A percentile compares a stretch with the other conserved stretches of the same genome.
Conservation (phyloP, 176 grass and related monocot genomes). For the Raddia distichophylla region DNA sequence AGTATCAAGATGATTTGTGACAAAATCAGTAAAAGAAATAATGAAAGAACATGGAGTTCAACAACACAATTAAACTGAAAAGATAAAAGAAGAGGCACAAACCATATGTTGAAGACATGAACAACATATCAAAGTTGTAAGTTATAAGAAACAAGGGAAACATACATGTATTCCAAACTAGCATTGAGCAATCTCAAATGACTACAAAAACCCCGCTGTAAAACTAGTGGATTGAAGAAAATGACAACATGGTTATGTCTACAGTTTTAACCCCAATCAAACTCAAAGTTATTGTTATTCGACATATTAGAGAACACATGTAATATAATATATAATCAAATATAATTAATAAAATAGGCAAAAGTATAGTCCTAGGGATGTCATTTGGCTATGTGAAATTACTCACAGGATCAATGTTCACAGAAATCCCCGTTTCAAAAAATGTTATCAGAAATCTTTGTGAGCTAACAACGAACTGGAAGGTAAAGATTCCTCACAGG, state of each 20-base stretch:
- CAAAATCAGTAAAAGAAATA: neutral
- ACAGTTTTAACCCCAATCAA: neutral
- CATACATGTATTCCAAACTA: conserved; percentile 18
- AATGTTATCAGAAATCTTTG: no score
- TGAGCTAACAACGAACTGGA: no score
- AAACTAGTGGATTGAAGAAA: neutral
- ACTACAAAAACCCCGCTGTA: neutral
- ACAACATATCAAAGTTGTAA: neutral
- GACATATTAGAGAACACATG: neutral
- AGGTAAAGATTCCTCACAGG: no score
- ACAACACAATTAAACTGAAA: neutral
- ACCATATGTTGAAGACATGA: neutral
- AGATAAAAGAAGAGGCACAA: neutral
- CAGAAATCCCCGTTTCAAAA: no score
- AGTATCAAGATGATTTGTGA: neutral
- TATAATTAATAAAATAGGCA: neutral
- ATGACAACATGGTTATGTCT: neutral
- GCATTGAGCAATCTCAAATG: conserved; percentile 8
- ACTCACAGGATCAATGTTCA: neutral
- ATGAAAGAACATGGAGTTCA: neutral
- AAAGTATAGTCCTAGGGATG: neutral
- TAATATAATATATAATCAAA: neutral
- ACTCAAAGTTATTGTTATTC: neutral
- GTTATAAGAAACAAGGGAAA: conserved; percentile 4
- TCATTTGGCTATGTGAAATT: neutral